phyloP scores from a whole-genome alignment of 2,329 filamentous ascomycete species.

The Aspergillus hortae region DNA sequence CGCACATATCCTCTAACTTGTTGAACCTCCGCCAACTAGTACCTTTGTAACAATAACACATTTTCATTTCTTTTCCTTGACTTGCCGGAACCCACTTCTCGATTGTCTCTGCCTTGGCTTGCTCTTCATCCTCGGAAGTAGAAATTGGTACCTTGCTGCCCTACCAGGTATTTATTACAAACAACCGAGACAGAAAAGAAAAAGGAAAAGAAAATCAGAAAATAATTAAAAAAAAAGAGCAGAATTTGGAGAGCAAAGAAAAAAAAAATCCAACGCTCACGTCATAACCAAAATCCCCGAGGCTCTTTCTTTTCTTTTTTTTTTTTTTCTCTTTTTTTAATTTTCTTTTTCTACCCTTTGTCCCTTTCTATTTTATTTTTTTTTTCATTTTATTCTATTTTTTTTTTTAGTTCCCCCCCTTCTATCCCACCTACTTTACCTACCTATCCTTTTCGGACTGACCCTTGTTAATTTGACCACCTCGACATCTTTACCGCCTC shows the following conservation, averaged over 20 bases:
- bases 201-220: background rate
- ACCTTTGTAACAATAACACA: background rate
- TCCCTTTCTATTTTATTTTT: background rate
- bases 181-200: too few relatives aligned
- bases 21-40: slow-evolving; percentile 10
- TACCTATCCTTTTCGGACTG: slow-evolving; percentile 17
- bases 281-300: slow-evolving; percentile 26
- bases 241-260: too few relatives aligned
- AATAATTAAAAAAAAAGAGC: background rate
- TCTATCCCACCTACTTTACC: slow-evolving; percentile 4
- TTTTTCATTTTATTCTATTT: too few relatives aligned
- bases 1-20: slow-evolving; percentile 14
- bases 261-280: slow-evolving; percentile 16
- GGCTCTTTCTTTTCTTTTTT: slow-evolving; percentile 19
- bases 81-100: background rate
- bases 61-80: background rate
- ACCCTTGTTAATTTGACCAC: slow-evolving; percentile 16
- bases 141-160: background rate
- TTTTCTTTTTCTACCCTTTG: slow-evolving; percentile 3
- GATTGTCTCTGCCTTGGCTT: background rate
- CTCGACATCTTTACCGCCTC: slow-evolving; percentile 14
- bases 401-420: slow-evolving; percentile 3
- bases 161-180: too few relatives aligned
- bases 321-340: background rate
- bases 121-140: background rate